These are phyloP conservation scores for Pythium dissimile DNA, from an alignment of 352 stramenopile genomes.

Conservation along the genomic window DNA sequence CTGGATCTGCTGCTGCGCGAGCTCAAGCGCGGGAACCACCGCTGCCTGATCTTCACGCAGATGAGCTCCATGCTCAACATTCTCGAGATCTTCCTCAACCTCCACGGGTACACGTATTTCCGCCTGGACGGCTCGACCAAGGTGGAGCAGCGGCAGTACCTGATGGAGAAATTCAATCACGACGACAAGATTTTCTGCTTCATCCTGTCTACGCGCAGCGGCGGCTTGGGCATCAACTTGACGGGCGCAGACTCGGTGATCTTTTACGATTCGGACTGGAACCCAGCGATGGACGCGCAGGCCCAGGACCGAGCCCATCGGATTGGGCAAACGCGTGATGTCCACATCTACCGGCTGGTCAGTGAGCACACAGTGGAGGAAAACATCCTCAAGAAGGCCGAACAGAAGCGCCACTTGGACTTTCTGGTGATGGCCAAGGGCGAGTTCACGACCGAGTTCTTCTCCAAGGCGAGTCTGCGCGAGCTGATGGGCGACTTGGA, in stretches of 20 bases:
- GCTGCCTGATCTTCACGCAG: constrained; percentile 96
- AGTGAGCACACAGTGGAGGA: constrained; percentile 98
- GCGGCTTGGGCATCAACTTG: constrained; percentile 98
- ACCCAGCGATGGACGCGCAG: constrained; percentile 92
- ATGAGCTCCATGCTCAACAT: constrained; percentile 99
- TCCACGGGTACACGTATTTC: constrained; percentile 97
- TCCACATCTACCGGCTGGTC: constrained; percentile 98
- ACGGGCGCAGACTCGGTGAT: constrained; percentile 95
- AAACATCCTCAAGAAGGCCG: constrained; percentile 99
- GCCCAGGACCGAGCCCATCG: constrained; percentile 97
- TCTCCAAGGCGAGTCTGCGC: constrained; percentile 82
- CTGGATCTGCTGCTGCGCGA: constrained; percentile 91
- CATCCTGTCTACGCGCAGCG: constrained; percentile 97
- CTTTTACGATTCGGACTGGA: constrained; percentile 94
- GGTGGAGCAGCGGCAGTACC: constrained; percentile 93
- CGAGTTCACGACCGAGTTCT: constrained; percentile 81
- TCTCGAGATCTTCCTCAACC: constrained; percentile 97
- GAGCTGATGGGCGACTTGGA: constrained; percentile 79
- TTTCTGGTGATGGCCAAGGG: constrained; percentile 88
- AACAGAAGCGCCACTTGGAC: constrained; percentile 97
- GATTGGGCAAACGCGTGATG: constrained; percentile 97
- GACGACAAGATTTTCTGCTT: constrained; percentile 98
- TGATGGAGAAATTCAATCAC: constrained; percentile 99
- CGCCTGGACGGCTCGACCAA: constrained; percentile 96
- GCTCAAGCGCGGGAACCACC: constrained; percentile 93